Conservation (phyloP, 208 protist species). For the Crithidia expoeki region DNA sequence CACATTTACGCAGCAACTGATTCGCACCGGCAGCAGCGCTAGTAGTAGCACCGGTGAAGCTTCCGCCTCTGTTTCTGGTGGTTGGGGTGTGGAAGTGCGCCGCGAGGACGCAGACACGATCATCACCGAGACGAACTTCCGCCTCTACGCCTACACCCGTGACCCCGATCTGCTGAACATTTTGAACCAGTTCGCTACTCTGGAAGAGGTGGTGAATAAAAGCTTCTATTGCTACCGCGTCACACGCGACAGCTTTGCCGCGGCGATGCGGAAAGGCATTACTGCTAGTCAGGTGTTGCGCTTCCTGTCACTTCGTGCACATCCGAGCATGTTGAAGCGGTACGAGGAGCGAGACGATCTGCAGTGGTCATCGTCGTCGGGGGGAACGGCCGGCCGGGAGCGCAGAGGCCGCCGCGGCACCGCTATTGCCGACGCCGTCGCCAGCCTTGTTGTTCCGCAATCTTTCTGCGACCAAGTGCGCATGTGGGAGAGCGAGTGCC, state of each 20-base stretch:
- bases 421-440: conserved; percentile 12
- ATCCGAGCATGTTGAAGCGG: conserved; percentile 79
- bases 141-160: conserved; percentile 87
- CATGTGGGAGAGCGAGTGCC: conserved; percentile 90
- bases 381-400: background rate
- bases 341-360: conserved; percentile 31
- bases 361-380: conserved; percentile 1
- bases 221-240: conserved; percentile 84
- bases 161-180: conserved; percentile 80
- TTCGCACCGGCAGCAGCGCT: conserved; percentile 1
- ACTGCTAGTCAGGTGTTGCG: conserved; percentile 73
- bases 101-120: conserved; percentile 91
- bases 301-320: conserved; percentile 86
- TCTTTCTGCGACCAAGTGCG: conserved; percentile 89
- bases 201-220: conserved; percentile 66
- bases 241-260: conserved; percentile 78
- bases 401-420: conserved; percentile 1
- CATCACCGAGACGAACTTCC: conserved; percentile 92
- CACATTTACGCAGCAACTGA: conserved; percentile 45
- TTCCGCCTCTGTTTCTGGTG: background rate
- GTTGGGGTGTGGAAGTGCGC: conserved; percentile 33
- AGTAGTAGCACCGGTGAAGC: background rate
- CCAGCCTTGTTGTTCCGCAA: conserved; percentile 68
- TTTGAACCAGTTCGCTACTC: conserved; percentile 79
- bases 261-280: conserved; percentile 78